phyloP scores from a whole-genome alignment of 768 basidiomycete species.

The Russula griseocarnosa region DNA sequence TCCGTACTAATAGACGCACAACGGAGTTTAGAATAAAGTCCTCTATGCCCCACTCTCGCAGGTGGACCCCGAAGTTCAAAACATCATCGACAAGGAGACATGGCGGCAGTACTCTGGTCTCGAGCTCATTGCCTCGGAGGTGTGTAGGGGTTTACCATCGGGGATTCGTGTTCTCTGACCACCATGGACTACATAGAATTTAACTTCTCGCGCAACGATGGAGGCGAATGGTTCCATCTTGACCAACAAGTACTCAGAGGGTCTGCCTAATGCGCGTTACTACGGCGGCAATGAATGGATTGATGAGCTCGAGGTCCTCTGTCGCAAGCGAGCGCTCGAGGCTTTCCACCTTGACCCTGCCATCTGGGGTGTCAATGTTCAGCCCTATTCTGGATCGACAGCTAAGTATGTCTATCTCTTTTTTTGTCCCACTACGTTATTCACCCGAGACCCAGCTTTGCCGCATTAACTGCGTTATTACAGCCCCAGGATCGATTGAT shows the following conservation, averaged over 20 bases:
- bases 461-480: constrained; percentile 90
- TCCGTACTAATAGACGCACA: not conserved
- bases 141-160: constrained; percentile 35
- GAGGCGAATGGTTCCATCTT: constrained; percentile 98
- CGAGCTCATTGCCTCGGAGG: constrained; percentile 99
- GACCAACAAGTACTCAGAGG: constrained; percentile 99
- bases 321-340: constrained; percentile 91
- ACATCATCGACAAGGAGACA: constrained; percentile 98
- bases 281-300: constrained; percentile 98
- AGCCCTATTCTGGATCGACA: constrained; percentile 94
- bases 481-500: constrained; percentile 97
- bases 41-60: constrained; percentile 86
- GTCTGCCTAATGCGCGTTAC: constrained; percentile 95
- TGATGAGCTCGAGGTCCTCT: constrained; percentile 91
- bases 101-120: constrained; percentile 97
- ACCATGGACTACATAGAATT: constrained; percentile 54
- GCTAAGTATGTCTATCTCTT: constrained; percentile 63
- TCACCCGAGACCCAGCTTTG: constrained; percentile 59
- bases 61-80: constrained; percentile 91
- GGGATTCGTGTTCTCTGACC: not conserved
- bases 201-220: constrained; percentile 94
- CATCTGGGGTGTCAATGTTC: constrained; percentile 98
- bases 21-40: constrained; percentile 70
- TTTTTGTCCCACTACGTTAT: constrained; percentile 7
- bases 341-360: constrained; percentile 93